Conservation (phyloP, 208 protist genomes). For the Porcisia deanei region DNA sequence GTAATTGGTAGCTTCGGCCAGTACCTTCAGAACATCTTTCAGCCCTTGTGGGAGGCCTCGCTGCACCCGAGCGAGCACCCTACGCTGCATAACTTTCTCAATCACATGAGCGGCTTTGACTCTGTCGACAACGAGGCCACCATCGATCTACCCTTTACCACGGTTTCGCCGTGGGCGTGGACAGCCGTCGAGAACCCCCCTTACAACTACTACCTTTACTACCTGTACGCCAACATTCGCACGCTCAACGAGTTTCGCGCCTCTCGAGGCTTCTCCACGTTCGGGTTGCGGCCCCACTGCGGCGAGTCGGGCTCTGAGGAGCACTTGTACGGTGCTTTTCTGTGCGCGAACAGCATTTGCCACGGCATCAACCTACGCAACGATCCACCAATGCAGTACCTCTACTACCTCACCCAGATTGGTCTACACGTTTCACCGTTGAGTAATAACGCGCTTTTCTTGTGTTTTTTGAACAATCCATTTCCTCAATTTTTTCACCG, state of each 20-base stretch:
- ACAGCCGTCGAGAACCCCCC: conserved; percentile 96
- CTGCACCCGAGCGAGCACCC: conserved; percentile 95
- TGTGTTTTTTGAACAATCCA: conserved; percentile 97
- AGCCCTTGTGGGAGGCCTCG: conserved; percentile 98
- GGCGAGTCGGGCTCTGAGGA: conserved; percentile 95
- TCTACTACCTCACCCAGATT: conserved; percentile 98
- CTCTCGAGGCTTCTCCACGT: conserved; percentile 92
- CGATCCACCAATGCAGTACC: conserved; percentile 96
- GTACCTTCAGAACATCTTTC: conserved; percentile 98
- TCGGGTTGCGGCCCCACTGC: conserved; percentile 97
- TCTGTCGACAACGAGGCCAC: conserved; percentile 99
- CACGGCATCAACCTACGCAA: conserved; percentile 98
- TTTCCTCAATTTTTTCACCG: conserved; percentile 96
- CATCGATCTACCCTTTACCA: conserved; percentile 85
- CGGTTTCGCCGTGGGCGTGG: conserved; percentile 94
- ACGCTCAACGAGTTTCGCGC: conserved; percentile 96
- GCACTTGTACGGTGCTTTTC: conserved; percentile 94
- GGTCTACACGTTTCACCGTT: conserved; percentile 99
- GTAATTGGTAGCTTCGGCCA: conserved; percentile 95
- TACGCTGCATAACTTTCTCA: conserved; percentile 96
- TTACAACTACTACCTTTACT: conserved; percentile 99
- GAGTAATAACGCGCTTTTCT: conserved; percentile 99
- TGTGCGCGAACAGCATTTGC: conserved; percentile 96
- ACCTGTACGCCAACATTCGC: conserved; percentile 98
- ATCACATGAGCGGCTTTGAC: conserved; percentile 98